phyloP scores from a whole-genome alignment of 495 filamentous ascomycete species.

The Neurospora tetraspora region DNA sequence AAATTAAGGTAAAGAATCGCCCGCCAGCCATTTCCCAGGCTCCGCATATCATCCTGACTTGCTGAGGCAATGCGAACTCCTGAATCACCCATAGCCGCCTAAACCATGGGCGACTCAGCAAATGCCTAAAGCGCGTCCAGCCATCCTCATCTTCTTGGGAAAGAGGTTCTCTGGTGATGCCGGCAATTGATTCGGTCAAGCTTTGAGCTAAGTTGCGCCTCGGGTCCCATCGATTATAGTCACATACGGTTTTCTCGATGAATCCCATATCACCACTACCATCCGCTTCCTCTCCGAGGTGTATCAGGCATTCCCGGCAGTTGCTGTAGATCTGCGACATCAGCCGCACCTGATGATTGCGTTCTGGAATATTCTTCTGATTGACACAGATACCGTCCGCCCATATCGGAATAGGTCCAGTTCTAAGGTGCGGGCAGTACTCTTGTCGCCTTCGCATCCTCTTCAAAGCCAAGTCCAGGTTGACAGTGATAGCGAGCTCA shows the following conservation, averaged over 20 bases:
- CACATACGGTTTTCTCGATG: no score
- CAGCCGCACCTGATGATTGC: conserved; percentile 21
- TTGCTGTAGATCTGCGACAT: conserved; percentile 31
- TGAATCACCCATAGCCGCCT: conserved; percentile 20
- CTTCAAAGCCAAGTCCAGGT: no score
- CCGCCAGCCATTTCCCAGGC: neutral
- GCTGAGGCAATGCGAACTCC: conserved; percentile 13
- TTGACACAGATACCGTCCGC: conserved; percentile 33
- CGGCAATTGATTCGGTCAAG: no score
- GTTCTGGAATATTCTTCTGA: conserved; percentile 24
- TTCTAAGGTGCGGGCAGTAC: no score
- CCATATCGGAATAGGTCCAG: conserved; percentile 12
- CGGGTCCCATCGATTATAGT: no score
- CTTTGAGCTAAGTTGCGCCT: no score
- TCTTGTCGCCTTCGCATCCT: no score
- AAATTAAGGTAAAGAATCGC: no score
- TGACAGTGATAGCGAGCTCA: no score
- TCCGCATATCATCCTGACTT: neutral
- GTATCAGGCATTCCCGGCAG: neutral
- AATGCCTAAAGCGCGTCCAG: conserved; percentile 8
- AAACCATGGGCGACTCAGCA: conserved; percentile 18
- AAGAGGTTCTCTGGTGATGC: no score
- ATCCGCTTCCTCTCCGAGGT: conserved; percentile 3
- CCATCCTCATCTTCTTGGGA: conserved; percentile 4
- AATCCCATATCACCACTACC: neutral